Percentiles rank a stretch among this genome's conserved stretches.
Evolutionary conservation across 805 yeast genomes (phyloP).

Genomic region (Zygosaccharomyces pseudorouxii): DNA sequence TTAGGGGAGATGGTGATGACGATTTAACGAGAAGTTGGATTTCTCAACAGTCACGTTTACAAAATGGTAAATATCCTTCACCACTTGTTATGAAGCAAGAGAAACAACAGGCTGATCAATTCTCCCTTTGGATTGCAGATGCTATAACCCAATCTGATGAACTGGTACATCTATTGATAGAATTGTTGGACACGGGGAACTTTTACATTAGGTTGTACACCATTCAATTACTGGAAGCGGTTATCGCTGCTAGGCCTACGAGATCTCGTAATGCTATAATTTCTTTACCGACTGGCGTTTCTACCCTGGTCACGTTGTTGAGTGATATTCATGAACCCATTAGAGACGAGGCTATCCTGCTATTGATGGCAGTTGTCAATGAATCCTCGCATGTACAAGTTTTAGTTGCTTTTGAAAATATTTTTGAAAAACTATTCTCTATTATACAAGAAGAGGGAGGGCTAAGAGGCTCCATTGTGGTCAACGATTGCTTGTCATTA

Average conservation of each 20-base stretch:
- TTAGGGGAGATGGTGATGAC: constrained; percentile 59
- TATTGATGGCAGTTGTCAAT: constrained; percentile 78
- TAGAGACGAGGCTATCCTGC: constrained; percentile 77
- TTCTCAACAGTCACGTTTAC: constrained; percentile 65
- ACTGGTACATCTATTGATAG: constrained; percentile 40
- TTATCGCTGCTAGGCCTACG: constrained; percentile 68
- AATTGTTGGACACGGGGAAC: constrained; percentile 53
- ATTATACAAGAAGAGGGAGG: constrained; percentile 87
- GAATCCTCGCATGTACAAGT: constrained; percentile 85
- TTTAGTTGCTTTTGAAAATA: constrained; percentile 89
- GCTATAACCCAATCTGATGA: constrained; percentile 64
- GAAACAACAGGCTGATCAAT: constrained; percentile 60
- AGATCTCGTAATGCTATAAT: constrained; percentile 71
- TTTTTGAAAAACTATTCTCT: constrained; percentile 76
- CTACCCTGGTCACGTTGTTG: constrained; percentile 60
- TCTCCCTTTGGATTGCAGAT: constrained; percentile 93
- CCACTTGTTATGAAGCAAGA: constrained; percentile 57
- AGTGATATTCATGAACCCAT: constrained; percentile 76
- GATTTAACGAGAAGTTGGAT: constrained; percentile 67
- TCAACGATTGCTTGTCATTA: constrained; percentile 80
- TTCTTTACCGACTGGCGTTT: constrained; percentile 71
- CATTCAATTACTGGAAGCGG: constrained; percentile 77
- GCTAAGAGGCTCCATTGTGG: constrained; percentile 79
- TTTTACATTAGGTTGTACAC: constrained; percentile 79
- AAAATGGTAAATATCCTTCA: constrained; percentile 75